Evolutionary conservation across 1,139 yeast species (phyloP), one percentile per base, ranked within the genome.

Genomic region (Candida tunisiensis): DNA sequence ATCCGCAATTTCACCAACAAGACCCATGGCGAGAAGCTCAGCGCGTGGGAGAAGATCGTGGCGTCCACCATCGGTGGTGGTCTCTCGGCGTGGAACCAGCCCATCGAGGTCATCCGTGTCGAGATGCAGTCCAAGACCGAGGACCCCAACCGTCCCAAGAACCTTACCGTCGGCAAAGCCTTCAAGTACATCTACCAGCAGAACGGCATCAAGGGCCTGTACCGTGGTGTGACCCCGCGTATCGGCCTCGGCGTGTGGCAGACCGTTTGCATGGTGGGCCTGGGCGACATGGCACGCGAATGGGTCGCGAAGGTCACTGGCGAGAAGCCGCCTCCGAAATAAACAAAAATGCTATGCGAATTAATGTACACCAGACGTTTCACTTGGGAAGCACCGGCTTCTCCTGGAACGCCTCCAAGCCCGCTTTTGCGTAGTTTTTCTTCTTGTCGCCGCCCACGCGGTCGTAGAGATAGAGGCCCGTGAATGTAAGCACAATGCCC

Each of bases 261-360:
- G 62, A 88, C 98, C 3, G 82, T 88, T 26, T 88, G 92, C 55
- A 88, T 88, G 96, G 96, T 88, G 34, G 95, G 94, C n/a, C 72
- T 88, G 40, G 98, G 96, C 48, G 98, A 88, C 51, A 79, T 83
- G 54, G 80, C 80, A 23, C 72, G 68, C 49, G 79, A 71, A 30
- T 59, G 62, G 31, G 73, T 73, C 26, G 75, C 63, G 16, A 61
- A 55, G 34, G 29, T 70, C 34, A 69, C 77, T 4, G 74, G 74
- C 30, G 69, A 68, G 38, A 47, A 41, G 24, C 70, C 70, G 23
- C 57, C n/a, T n/a, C n/a, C n/a, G n/a, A n/a, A n/a, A n/a, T n/a
- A n/a, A n/a, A n/a, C n/a, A n/a, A n/a, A n/a, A n/a, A n/a, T n/a
- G n/a, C n/a, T n/a, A n/a, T n/a, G n/a, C n/a, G n/a, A n/a, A n/a